Percentiles rank a stretch among this genome's conserved stretches.
These are phyloP conservation scores for Pyronema domesticum DNA, from an alignment of 495 filamentous ascomycete genomes.

Conservation along the genomic window DNA sequence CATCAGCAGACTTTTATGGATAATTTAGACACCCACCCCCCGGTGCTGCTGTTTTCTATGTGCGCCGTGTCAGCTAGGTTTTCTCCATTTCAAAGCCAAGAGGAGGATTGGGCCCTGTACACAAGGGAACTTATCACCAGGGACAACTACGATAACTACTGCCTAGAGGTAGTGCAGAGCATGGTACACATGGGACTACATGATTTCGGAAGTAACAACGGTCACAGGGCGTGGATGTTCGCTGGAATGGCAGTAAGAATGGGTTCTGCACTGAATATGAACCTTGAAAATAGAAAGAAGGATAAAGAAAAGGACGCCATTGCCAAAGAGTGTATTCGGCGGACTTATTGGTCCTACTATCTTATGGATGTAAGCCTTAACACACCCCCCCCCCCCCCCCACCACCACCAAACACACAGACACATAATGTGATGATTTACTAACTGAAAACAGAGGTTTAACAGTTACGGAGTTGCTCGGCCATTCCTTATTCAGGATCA, in stretches of 20 bases:
- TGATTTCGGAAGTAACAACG: slow-evolving; percentile 23
- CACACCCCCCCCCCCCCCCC: neutral
- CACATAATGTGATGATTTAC: neutral
- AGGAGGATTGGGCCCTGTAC: no score
- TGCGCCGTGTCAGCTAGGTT: slow-evolving; percentile 24
- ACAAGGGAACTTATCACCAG: slow-evolving; percentile 16
- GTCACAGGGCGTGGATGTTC: slow-evolving; percentile 26
- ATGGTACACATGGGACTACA: slow-evolving; percentile 25
- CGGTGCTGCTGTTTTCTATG: slow-evolving; percentile 20
- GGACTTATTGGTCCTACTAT: slow-evolving; percentile 25
- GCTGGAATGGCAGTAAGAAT: slow-evolving; percentile 24
- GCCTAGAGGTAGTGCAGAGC: slow-evolving; percentile 21
- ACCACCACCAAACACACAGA: neutral
- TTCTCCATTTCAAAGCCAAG: neutral
- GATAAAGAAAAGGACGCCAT: slow-evolving; percentile 10
- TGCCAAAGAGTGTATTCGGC: slow-evolving; percentile 16
- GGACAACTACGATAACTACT: slow-evolving; percentile 20
- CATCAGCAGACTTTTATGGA: slow-evolving; percentile 18
- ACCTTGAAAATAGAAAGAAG: slow-evolving; percentile 22
- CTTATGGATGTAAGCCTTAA: slow-evolving; percentile 24
- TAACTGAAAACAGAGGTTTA: slow-evolving; percentile 14
- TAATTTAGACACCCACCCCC: slow-evolving; percentile 11
- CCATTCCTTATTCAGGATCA: slow-evolving; percentile 24
- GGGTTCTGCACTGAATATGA: slow-evolving; percentile 23
- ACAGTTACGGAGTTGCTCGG: slow-evolving; percentile 24